phyloP scores from a whole-genome alignment of 495 filamentous ascomycete genomes.

The Aspergillus steynii region DNA sequence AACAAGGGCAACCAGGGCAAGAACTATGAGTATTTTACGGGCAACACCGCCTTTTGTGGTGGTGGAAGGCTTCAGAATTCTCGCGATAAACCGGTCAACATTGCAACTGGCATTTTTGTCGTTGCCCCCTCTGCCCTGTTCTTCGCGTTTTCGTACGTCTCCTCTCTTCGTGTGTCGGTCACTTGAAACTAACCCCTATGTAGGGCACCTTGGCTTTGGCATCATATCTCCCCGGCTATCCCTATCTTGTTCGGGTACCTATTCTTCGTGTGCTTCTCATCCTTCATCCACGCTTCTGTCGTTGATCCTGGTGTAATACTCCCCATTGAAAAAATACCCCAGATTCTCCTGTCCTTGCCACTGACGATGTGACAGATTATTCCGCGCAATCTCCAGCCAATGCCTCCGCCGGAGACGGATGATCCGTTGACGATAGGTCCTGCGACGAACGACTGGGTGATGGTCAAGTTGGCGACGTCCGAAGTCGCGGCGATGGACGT shows the following conservation, averaged over 20 bases:
- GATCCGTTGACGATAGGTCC: conserved; percentile 81
- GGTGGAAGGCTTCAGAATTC: conserved; percentile 87
- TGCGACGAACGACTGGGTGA: conserved; percentile 84
- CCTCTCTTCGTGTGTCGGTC: not conserved
- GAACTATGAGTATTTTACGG: conserved; percentile 89
- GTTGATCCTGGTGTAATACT: conserved; percentile 84
- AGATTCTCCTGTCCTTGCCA: conserved; percentile 23
- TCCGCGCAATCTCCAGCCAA: conserved; percentile 77
- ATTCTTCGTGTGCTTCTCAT: conserved; percentile 86
- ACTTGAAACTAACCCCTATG: conserved; percentile 23
- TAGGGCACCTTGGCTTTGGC: conserved; percentile 83
- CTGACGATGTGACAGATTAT: conserved; percentile 57
- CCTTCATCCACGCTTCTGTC: conserved; percentile 87
- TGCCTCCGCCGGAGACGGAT: conserved; percentile 58
- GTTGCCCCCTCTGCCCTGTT: conserved; percentile 78
- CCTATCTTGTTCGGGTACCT: conserved; percentile 89
- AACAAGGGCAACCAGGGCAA: conserved; percentile 49
- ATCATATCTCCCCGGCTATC: conserved; percentile 86
- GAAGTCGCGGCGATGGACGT: conserved; percentile 88
- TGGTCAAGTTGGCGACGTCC: conserved; percentile 76
- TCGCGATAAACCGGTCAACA: conserved; percentile 84
- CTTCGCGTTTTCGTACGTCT: conserved; percentile 72
- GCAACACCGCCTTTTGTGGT: conserved; percentile 87
- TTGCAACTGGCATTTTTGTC: conserved; percentile 78
- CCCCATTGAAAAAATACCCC: not conserved